Evolutionary conservation across 495 filamentous ascomycete genomes (phyloP).

Genomic region (Aspergillus kassunensis): DNA sequence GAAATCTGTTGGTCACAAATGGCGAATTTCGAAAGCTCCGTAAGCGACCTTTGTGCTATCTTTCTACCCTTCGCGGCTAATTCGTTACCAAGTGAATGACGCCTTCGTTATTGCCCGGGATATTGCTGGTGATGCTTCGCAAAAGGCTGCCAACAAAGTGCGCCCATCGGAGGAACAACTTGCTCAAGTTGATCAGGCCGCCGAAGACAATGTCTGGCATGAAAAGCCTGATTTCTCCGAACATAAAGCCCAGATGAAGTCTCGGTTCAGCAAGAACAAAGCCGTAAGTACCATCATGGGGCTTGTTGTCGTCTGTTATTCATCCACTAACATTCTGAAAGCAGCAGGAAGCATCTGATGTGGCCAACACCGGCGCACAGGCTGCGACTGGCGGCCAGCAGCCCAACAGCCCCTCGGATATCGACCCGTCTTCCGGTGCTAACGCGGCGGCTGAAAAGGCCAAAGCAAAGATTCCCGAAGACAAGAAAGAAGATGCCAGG

Average conservation of each 20-base stretch:
- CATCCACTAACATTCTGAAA: neutral
- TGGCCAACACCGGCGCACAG: conserved; percentile 53
- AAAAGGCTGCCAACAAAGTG: conserved; percentile 71
- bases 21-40: conserved; percentile 93
- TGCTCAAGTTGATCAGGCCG: conserved; percentile 71
- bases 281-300: conserved; percentile 33
- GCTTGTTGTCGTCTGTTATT: no score
- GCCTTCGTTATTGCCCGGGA: conserved; percentile 78
- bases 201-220: conserved; percentile 90
- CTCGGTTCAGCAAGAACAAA: conserved; percentile 64
- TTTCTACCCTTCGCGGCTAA: conserved; percentile 21
- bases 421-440: conserved; percentile 53
- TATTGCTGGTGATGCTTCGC: conserved; percentile 84
- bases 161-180: conserved; percentile 78
- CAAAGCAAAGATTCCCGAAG: conserved; percentile 46
- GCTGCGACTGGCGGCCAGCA: conserved; percentile 42
- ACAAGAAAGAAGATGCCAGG: conserved; percentile 36
- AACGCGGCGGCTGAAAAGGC: conserved; percentile 47
- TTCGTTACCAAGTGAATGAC: conserved; percentile 64
- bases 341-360: conserved; percentile 43
- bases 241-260: conserved; percentile 62
- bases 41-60: conserved; percentile 41
- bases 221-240: conserved; percentile 69
- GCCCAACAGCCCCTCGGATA: conserved; percentile 40
- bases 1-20: conserved; percentile 88